Evolutionary conservation across 1,139 yeast genomes (phyloP).

Genomic region (Yamadazyma epiphylla): DNA sequence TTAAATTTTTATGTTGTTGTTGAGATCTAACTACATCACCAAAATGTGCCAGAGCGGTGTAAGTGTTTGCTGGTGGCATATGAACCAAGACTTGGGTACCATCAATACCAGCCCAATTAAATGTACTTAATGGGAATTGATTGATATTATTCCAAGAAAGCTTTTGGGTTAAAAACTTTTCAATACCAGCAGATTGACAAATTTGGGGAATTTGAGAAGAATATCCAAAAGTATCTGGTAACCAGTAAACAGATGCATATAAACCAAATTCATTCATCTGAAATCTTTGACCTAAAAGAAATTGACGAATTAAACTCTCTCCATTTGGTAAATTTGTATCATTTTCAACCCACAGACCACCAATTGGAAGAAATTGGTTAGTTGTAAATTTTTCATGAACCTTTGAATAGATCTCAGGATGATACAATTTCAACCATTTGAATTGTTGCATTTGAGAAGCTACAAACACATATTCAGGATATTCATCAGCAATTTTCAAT

Average conservation of each 20-base stretch:
- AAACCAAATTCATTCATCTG: conserved; percentile 75
- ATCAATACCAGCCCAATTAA: conserved; percentile 93
- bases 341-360: conserved; percentile 97
- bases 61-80: conserved; percentile 97
- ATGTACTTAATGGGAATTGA: conserved; percentile 81
- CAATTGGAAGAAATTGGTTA: conserved; percentile 83
- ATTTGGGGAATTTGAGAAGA: conserved; percentile 93
- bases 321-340: conserved; percentile 94
- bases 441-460: conserved; percentile 97
- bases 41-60: conserved; percentile 87
- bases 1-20: conserved; percentile 76
- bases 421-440: conserved; percentile 83
- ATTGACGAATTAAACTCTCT: conserved; percentile 78
- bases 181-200: conserved; percentile 79
- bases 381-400: conserved; percentile 64
- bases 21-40: conserved; percentile 86
- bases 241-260: conserved; percentile 78
- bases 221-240: conserved; percentile 97
- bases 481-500: conserved; percentile 74
- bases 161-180: conserved; percentile 86
- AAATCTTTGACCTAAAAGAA: conserved; percentile 84
- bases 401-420: conserved; percentile 70
- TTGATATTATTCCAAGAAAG: conserved; percentile 95
- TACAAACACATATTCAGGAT: conserved; percentile 90
- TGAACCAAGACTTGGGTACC: conserved; percentile 91